phyloP scores from a whole-genome alignment of 371 early-diverging fungal genomes.

The Catenaria anguillulae region DNA sequence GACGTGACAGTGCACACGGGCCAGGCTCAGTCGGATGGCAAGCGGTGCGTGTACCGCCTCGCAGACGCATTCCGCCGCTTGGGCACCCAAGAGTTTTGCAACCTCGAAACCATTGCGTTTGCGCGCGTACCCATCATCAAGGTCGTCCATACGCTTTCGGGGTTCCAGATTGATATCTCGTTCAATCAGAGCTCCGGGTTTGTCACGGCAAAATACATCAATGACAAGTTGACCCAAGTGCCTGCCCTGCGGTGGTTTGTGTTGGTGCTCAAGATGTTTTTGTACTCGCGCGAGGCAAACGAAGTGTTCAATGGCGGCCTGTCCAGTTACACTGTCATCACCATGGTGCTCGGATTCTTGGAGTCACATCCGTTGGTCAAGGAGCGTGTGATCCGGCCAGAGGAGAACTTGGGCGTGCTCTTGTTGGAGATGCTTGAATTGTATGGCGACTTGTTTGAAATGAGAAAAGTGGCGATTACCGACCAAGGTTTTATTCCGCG shows the following conservation, averaged over 20 bases:
- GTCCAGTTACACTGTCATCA: slow-evolving; percentile 79
- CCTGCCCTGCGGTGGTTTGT: slow-evolving; percentile 46
- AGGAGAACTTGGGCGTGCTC: slow-evolving; percentile 76
- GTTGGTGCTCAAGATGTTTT: slow-evolving; percentile 68
- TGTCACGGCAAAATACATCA: slow-evolving; percentile 40
- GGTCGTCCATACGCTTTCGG: slow-evolving; percentile 50
- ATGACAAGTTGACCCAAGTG: slow-evolving; percentile 26
- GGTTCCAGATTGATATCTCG: slow-evolving; percentile 65
- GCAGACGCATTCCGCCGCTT: slow-evolving; percentile 10
- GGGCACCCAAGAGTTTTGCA: slow-evolving; percentile 9
- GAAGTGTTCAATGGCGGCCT: slow-evolving; percentile 89
- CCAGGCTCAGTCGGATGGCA: slow-evolving; percentile 14
- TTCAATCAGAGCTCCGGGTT: slow-evolving; percentile 58
- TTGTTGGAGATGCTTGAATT: slow-evolving; percentile 88
- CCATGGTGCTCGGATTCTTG: slow-evolving; percentile 69
- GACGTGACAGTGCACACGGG: slow-evolving; percentile 46
- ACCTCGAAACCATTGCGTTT: slow-evolving; percentile 29
- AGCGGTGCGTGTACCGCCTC: slow-evolving; percentile 8
- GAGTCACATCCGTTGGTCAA: slow-evolving; percentile 78
- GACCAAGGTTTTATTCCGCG: neutral
- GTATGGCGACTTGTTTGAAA: slow-evolving; percentile 44
- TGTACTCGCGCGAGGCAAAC: slow-evolving; percentile 55
- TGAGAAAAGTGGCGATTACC: no score
- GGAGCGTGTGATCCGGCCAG: slow-evolving; percentile 40
- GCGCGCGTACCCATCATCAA: slow-evolving; percentile 86